Evolutionary conservation across 2,329 filamentous ascomycete genomes (phyloP).

Genomic region (Neopestalotiopsis clavispora): DNA sequence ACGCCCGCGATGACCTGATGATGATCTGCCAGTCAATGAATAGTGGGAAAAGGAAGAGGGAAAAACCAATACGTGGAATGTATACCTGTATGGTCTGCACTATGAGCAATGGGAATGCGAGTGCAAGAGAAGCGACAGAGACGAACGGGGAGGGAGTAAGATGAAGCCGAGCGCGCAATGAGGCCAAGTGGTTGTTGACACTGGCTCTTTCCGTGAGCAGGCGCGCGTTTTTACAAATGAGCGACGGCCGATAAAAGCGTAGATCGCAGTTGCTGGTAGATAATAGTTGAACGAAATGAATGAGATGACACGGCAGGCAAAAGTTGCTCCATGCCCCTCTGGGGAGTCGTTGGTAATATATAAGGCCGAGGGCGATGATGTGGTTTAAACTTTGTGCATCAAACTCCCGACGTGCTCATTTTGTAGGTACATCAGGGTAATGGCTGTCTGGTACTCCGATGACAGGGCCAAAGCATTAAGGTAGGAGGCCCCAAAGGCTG

Average conservation of each 20-base stretch:
- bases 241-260: background rate
- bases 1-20: background rate
- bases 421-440: background rate
- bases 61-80: background rate
- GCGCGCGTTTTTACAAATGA: background rate
- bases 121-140: background rate
- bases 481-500: too few relatives aligned
- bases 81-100: background rate
- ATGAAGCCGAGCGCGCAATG: too few relatives aligned
- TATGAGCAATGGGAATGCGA: background rate
- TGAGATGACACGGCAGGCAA: background rate
- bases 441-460: background rate
- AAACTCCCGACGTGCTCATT: background rate
- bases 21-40: slow-evolving; percentile 8
- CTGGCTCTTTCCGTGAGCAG: background rate
- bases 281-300: background rate
- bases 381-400: background rate
- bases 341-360: background rate
- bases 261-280: background rate
- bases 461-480: background rate
- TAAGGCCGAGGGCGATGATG: background rate
- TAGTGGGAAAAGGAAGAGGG: slow-evolving; percentile 4
- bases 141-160: background rate
- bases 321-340: background rate
- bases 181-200: background rate